phyloP scores from a whole-genome alignment of 1,284 basidiomycete species.

The Golubevia pallescens region DNA sequence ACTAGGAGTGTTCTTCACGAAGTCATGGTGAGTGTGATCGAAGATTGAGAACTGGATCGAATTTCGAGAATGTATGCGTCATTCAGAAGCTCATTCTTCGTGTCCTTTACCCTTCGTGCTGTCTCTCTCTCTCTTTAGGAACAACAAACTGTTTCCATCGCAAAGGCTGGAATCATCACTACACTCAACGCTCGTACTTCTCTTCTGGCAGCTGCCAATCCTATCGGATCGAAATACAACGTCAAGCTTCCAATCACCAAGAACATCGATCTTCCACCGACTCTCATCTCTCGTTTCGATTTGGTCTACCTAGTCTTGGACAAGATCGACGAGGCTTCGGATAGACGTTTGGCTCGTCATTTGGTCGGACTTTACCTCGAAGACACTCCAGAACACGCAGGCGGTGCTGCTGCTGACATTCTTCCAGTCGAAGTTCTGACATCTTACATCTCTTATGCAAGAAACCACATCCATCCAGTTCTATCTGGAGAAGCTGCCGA shows the following conservation, averaged over 20 bases:
- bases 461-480: constrained; percentile 53
- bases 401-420: constrained; percentile 33
- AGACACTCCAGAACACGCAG: constrained; percentile 39
- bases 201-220: constrained; percentile 94
- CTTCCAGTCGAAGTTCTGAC: constrained; percentile 58
- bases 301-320: constrained; percentile 96
- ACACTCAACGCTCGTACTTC: constrained; percentile 97
- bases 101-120: constrained; percentile 24
- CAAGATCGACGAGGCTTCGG: constrained; percentile 70
- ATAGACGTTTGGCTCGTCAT: constrained; percentile 56
- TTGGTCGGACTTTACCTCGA: constrained; percentile 59
- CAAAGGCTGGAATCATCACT: constrained; percentile 99
- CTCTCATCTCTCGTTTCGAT: constrained; percentile 96
- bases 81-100: constrained; percentile 1
- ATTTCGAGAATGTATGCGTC: background rate
- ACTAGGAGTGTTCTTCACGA: constrained; percentile 96
- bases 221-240: constrained; percentile 94
- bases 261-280: constrained; percentile 85
- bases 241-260: constrained; percentile 82
- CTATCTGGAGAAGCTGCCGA: constrained; percentile 55
- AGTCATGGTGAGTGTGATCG: constrained; percentile 74
- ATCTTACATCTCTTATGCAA: constrained; percentile 56
- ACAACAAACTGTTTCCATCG: constrained; percentile 99
- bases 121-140: constrained; percentile 60
- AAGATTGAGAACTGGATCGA: constrained; percentile 38